Conservation (phyloP, 1,284 basidiomycete genomes). For the Puccinia polysora region DNA sequence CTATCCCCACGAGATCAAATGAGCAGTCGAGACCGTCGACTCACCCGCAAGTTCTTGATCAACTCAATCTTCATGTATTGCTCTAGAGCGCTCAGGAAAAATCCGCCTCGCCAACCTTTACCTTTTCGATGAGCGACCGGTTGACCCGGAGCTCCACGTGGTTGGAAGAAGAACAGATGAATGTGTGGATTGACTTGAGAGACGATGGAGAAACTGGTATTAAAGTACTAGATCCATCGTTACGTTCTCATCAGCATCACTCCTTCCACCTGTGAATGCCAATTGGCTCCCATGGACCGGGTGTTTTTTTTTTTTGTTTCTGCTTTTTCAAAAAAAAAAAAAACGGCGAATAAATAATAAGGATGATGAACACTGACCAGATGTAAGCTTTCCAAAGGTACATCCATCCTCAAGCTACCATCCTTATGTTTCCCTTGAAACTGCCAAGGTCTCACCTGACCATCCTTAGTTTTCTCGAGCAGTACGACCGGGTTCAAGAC, state of each 20-base stretch:
- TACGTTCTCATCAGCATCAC: too few species aligned
- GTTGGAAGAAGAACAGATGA: constrained; percentile 95
- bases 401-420: constrained; percentile 83
- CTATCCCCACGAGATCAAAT: too few species aligned
- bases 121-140: constrained; percentile 87
- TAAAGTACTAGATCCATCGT: constrained; percentile 55
- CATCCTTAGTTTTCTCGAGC: constrained; percentile 84
- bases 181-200: constrained; percentile 97
- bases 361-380: too few species aligned
- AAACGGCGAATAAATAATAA: too few species aligned
- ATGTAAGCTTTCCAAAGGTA: constrained; percentile 85
- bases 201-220: constrained; percentile 87
- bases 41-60: constrained; percentile 85
- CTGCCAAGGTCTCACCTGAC: constrained; percentile 66
- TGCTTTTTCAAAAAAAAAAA: too few species aligned
- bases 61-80: constrained; percentile 90
- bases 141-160: constrained; percentile 84
- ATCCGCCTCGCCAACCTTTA: constrained; percentile 96
- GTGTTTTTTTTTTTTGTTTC: too few species aligned
- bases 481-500: constrained; percentile 63
- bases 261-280: too few species aligned
- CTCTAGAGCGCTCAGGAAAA: constrained; percentile 72
- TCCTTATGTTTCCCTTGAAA: constrained; percentile 58
- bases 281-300: too few species aligned
- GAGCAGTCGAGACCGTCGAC: constrained; percentile 20